These are phyloP conservation scores for Halophytophthora batemanensis DNA, from an alignment of 352 stramenopile genomes.

Conservation along the genomic window DNA sequence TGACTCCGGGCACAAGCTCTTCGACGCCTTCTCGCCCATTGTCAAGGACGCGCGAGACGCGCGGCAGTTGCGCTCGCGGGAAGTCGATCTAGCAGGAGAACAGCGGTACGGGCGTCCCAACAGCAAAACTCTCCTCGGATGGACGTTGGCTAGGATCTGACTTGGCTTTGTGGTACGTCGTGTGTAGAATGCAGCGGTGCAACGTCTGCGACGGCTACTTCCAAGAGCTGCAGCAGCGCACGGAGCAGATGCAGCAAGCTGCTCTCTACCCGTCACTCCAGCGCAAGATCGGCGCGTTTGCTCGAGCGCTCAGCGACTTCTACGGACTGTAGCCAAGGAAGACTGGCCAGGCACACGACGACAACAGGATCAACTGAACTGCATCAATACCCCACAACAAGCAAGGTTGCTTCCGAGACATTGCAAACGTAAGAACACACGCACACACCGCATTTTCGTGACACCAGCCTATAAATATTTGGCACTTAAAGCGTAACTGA, in stretches of 20 bases:
- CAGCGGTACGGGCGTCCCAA: slow-evolving; percentile 37
- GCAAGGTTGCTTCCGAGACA: background rate
- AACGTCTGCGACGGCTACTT: slow-evolving; percentile 62
- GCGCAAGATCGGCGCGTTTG: slow-evolving; percentile 45
- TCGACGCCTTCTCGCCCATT: slow-evolving; percentile 71
- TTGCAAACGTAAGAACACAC: too few species aligned
- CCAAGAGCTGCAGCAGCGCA: slow-evolving; percentile 54
- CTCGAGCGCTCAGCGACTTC: slow-evolving; percentile 40
- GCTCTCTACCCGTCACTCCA: slow-evolving; percentile 35
- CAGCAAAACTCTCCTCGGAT: too few species aligned
- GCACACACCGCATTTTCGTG: too few species aligned
- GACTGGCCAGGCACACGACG: too few species aligned
- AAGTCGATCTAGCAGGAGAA: slow-evolving; percentile 73
- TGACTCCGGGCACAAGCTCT: slow-evolving; percentile 56
- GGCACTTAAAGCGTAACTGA: too few species aligned
- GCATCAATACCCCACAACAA: background rate
- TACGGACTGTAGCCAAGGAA: slow-evolving; percentile 29
- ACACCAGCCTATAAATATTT: too few species aligned
- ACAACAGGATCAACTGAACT: background rate
- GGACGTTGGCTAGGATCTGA: background rate
- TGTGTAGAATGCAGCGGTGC: slow-evolving; percentile 51
- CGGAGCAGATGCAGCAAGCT: slow-evolving; percentile 32
- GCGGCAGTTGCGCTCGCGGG: slow-evolving; percentile 41
- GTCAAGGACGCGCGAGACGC: slow-evolving; percentile 62
- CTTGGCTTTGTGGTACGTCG: background rate